Percentiles rank a stretch among this genome's conserved stretches.
Conservation (phyloP, 192 early-diverging fungal genomes). For the Thamnidium elegans region DNA sequence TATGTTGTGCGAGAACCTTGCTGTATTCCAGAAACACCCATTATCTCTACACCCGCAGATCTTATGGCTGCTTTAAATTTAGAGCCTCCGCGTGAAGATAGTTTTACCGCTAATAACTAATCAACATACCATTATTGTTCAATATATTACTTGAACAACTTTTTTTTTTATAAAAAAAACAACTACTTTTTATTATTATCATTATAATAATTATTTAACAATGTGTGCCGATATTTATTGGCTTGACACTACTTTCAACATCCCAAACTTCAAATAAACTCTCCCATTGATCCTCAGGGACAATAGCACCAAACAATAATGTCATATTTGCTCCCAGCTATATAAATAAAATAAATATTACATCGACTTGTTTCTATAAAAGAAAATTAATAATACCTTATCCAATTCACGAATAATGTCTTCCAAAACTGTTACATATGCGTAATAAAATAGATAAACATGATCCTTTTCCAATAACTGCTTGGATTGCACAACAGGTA, state of each 20-base stretch:
- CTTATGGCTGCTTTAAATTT: not conserved
- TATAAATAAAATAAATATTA: not conserved
- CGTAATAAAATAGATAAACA: conserved; percentile 75
- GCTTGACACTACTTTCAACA: conserved; percentile 2
- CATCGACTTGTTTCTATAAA: not conserved
- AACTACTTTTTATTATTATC: too few species aligned
- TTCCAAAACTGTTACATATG: conserved; percentile 69
- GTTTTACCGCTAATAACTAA: not conserved
- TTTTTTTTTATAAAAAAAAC: too few species aligned
- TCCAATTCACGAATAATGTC: conserved; percentile 78
- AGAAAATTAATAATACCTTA: conserved; percentile 26
- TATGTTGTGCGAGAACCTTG: conserved; percentile 5
- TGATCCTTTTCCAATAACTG: conserved; percentile 46
- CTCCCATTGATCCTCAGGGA: conserved; percentile 34
- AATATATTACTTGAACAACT: too few species aligned
- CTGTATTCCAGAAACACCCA: not conserved
- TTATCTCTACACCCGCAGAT: not conserved
- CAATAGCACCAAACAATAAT: conserved; percentile 30
- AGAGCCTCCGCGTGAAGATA: conserved; percentile 6
- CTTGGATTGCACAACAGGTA: conserved; percentile 47
- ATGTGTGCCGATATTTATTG: not conserved
- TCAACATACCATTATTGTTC: too few species aligned
- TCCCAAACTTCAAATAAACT: conserved; percentile 20
- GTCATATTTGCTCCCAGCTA: conserved; percentile 35
- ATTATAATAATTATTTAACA: too few species aligned